Evolutionary conservation across 768 basidiomycete genomes (phyloP).

Genomic region (Lactarius pseudohatsudake): DNA sequence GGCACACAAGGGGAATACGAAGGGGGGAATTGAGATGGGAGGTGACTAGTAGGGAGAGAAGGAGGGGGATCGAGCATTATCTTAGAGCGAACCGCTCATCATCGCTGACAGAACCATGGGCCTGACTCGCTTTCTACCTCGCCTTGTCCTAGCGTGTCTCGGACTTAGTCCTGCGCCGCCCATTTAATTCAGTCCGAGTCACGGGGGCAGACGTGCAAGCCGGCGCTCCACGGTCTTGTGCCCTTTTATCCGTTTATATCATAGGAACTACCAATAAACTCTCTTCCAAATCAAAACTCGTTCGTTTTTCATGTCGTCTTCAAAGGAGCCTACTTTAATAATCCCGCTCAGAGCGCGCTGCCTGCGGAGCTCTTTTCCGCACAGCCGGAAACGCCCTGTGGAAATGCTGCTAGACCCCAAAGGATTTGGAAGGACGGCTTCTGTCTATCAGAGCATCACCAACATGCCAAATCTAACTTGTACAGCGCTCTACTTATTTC

Average conservation of each 20-base stretch:
- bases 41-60: background rate
- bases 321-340: background rate
- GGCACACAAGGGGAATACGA: background rate
- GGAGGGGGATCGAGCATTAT: slow-evolving; percentile 4
- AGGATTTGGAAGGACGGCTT: background rate
- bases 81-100: background rate
- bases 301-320: background rate
- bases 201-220: slow-evolving; percentile 14
- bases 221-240: slow-evolving; percentile 20
- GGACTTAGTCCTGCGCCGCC: slow-evolving; percentile 24
- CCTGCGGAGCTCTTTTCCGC: background rate
- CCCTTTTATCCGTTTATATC: slow-evolving; percentile 19
- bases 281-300: slow-evolving; percentile 9
- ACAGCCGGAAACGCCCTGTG: background rate
- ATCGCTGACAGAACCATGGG: slow-evolving; percentile 1
- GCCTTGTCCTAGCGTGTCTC: slow-evolving; percentile 21
- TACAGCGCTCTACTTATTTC: slow-evolving; percentile 7
- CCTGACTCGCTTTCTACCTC: slow-evolving; percentile 7
- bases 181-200: slow-evolving; percentile 11
- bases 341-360: background rate
- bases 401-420: background rate
- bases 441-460: background rate
- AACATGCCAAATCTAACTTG: slow-evolving; percentile 16
- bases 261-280: background rate
- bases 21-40: background rate